These are phyloP conservation scores for Madurella mycetomatis DNA, from an alignment of 2,329 filamentous ascomycete species.

Conservation along the genomic window DNA sequence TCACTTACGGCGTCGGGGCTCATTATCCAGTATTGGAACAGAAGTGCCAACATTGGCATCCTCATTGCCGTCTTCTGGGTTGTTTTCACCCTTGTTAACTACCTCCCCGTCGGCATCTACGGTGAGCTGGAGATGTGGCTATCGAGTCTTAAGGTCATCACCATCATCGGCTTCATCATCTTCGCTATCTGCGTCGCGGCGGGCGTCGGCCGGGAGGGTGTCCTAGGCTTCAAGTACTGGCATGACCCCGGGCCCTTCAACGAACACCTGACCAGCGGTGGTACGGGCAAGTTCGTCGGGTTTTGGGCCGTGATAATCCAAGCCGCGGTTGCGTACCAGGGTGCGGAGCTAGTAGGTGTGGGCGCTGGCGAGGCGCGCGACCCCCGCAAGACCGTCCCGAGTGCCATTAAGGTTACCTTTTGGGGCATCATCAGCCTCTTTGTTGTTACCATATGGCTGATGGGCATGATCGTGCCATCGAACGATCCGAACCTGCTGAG, in stretches of 20 bases:
- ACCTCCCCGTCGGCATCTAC: conserved; percentile 67
- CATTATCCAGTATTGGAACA: conserved; percentile 72
- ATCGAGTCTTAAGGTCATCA: conserved; percentile 70
- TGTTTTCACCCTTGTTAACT: conserved; percentile 63
- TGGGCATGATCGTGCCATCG: conserved; percentile 66
- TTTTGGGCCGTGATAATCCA: conserved; percentile 67
- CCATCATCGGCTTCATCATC: conserved; percentile 70
- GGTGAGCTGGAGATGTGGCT: conserved; percentile 79
- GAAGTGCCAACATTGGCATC: conserved; percentile 59
- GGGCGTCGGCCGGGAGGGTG: conserved; percentile 64
- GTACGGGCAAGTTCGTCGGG: conserved; percentile 57
- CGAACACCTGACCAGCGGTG: conserved; percentile 51
- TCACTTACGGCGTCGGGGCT: conserved; percentile 69
- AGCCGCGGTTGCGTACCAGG: conserved; percentile 67
- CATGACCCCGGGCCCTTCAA: conserved; percentile 62
- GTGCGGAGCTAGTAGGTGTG: conserved; percentile 71
- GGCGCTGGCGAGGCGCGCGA: conserved; percentile 74
- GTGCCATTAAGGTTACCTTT: conserved; percentile 69
- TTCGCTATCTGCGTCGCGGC: conserved; percentile 72
- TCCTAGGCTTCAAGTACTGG: conserved; percentile 72
- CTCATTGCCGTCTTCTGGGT: conserved; percentile 72
- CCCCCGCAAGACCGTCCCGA: conserved; percentile 66
- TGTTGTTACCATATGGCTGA: conserved; percentile 61
- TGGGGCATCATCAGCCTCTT: conserved; percentile 70
- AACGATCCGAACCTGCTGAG: conserved; percentile 51